Base-by-base conservation (phyloP, 768 basidiomycete species). In the Suillus ampliporus region DNA sequence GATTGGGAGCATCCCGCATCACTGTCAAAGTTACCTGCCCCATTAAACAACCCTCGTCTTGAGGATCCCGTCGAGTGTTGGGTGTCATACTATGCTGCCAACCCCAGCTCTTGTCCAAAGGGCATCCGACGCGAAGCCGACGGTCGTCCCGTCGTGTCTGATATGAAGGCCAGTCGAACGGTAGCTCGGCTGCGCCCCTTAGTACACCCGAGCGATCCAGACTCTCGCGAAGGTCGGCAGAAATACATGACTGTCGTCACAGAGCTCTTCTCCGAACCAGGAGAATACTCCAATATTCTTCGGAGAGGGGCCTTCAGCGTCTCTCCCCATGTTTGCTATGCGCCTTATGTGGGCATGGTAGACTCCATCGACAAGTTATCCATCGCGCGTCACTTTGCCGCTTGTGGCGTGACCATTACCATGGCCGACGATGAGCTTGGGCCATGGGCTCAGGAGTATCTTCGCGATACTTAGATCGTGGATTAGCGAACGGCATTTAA, bases 151-250 rank as follows among this genome's bases (percentile, higher is more conserved):
- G 68, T 69, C 66, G 71, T 81, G 44, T 68, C 75, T 7, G 82
- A 83, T 67, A 77, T 83, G 68, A 78, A 74, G 58, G 82, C 82
- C 2, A 82, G 80, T 68, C 78, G 82, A 37, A 77, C 70, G n/a
- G 78, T 83, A 19, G 83, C 82, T 9, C 80, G 80, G n/a, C 79
- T 83, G 31, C 77, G 82, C 43, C 82, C 82, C 2, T 62, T 74
- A 14, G 71, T 77, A 34, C 69, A 75, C 59, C 66, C 70, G 1
- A 72, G 67, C 37, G 76, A 77, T 62, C 63, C 72, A 51, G 77
- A 76, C 13, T 74, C 73, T 52, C 71, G 71, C 21, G 72, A 78
- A 2, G 62, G 75, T 19, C 77, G 80, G 58, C 73, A 75, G 23
- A 79, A 75, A 66, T 81, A 81, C 68, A 78, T 79, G 78, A 61